Percentiles rank a stretch among this genome's conserved stretches.
phyloP scores from a whole-genome alignment of 306 rosid species.

The Myrica gale region DNA sequence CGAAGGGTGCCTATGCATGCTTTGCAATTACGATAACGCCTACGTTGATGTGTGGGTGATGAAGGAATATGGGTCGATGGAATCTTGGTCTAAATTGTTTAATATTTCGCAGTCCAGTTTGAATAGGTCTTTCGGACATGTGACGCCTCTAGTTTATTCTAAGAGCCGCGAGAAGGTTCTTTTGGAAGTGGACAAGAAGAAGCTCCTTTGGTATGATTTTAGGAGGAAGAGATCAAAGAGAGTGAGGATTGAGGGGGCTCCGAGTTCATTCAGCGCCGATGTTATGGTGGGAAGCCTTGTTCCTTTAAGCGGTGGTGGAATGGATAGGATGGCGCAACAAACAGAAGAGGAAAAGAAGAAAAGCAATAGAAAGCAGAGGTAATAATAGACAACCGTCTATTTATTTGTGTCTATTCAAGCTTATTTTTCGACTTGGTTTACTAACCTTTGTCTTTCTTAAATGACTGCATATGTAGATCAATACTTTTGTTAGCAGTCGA shows the following conservation, averaged over 20 bases:
- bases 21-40: constrained; percentile 28
- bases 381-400: neutral
- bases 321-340: neutral
- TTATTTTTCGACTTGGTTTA: too few species aligned
- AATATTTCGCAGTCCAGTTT: neutral
- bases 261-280: constrained; percentile 38
- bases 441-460: too few species aligned
- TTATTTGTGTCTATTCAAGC: too few species aligned
- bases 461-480: too few species aligned
- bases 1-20: constrained; percentile 42
- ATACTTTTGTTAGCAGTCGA: too few species aligned
- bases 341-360: neutral
- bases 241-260: constrained; percentile 38
- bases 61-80: constrained; percentile 48
- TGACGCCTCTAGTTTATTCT: constrained; percentile 58
- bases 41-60: constrained; percentile 62
- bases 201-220: constrained; percentile 55
- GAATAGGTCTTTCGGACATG: constrained; percentile 19
- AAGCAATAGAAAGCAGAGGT: constrained; percentile 43
- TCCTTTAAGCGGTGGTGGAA: constrained; percentile 28
- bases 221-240: constrained; percentile 4
- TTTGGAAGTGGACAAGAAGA: constrained; percentile 39
- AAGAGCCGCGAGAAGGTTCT: constrained; percentile 38
- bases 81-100: constrained; percentile 57
- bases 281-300: constrained; percentile 54